Evolutionary conservation across 1,284 basidiomycete genomes (phyloP), one percentile per base, ranked within the genome.

Genomic region (Thelephora terrestris): DNA sequence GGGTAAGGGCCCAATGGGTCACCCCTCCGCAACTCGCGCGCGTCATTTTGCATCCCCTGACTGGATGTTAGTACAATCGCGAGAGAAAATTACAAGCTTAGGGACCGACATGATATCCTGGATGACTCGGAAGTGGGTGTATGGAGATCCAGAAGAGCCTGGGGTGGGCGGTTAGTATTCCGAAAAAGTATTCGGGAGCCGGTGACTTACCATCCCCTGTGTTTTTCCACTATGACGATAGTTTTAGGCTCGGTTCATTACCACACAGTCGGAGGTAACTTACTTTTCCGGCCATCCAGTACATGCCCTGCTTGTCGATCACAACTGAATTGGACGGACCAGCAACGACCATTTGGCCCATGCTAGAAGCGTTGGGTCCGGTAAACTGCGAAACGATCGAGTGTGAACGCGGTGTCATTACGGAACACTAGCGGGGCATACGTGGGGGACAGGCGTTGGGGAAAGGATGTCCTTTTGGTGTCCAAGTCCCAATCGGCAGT

Each of bases 241-340:
- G 32, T 10, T 36, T 53, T 32, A 39, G 27, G 24, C 27, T 24
- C 50, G 49, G 52, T 43, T n/a, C 42, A 45, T 20, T 49, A 43
- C 39, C 16, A 48, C 29, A 32, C 39, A 38, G 48, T 20, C 35
- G 32, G 39, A 47, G 25, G 24, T 20, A 4, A 56, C 71, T 46
- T 53, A 82, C 83, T 70, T 87, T 88, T 21, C 86, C 87, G 38
- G 87, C 79, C 77, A 89, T 82, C 75, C 79, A 91, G 57, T 84
- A 91, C 77, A 90, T 85, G 18, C 76, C 73, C 59, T 89, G 85
- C 39, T 76, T 78, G 63, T 97, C 90, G 23, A 97, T 73, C 17
- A 95, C 86, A 1, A 88, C 79, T 6, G 87, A 88, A 61, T 76
- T 88, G 7, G 89, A 76, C 0, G 90, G 86, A 2, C 94, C 94